A percentile compares a stretch with the other conserved stretches of the same genome.
Evolutionary conservation across 2,329 filamentous ascomycete species (phyloP).

Genomic region (Cyphellophora attinorum): DNA sequence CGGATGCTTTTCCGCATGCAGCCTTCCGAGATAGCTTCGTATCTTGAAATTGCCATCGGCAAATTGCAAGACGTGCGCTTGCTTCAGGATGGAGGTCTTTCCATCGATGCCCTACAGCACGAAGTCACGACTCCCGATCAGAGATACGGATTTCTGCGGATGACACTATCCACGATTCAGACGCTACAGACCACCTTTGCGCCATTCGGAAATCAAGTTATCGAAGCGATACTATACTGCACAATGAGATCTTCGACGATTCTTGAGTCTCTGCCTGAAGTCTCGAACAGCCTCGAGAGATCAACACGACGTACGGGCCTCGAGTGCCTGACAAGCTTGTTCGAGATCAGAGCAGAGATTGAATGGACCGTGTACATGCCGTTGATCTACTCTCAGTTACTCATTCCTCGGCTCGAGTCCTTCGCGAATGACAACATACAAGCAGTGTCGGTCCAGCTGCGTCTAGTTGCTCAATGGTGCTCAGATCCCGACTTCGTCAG

Average conservation of each 20-base stretch:
- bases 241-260: constrained; percentile 53
- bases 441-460: constrained; percentile 72
- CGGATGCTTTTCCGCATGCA: constrained; percentile 71
- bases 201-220: constrained; percentile 57
- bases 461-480: constrained; percentile 74
- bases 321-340: constrained; percentile 72
- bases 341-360: constrained; percentile 60
- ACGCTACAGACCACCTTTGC: constrained; percentile 68
- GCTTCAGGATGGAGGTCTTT: constrained; percentile 32
- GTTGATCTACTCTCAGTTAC: constrained; percentile 61
- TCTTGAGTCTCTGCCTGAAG: constrained; percentile 18
- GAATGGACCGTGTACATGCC: constrained; percentile 65
- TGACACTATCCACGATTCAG: constrained; percentile 63
- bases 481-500: constrained; percentile 54
- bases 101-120: constrained; percentile 30
- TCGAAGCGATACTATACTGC: constrained; percentile 74
- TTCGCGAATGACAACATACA: constrained; percentile 81
- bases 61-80: constrained; percentile 52
- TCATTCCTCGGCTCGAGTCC: constrained; percentile 67
- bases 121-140: constrained; percentile 57
- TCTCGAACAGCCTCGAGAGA: constrained; percentile 24
- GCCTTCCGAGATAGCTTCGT: constrained; percentile 64
- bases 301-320: constrained; percentile 53
- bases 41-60: constrained; percentile 73
- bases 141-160: constrained; percentile 84